These are phyloP conservation scores for Trichosporon sp. DNA, from an alignment of 1,284 basidiomycete species.

Conservation along the genomic window DNA sequence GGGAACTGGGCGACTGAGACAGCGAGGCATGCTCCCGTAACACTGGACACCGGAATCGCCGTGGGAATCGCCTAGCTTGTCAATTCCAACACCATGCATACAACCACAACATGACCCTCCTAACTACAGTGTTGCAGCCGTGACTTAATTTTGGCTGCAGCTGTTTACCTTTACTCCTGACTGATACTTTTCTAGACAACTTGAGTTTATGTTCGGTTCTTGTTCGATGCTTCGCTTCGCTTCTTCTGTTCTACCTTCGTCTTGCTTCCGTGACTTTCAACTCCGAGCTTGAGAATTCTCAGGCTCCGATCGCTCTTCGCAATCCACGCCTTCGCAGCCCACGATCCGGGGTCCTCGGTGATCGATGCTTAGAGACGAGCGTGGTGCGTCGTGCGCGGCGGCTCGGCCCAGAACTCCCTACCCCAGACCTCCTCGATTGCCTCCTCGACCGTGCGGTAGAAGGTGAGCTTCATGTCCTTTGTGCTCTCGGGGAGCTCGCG, in stretches of 20 bases:
- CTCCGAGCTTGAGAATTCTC: neutral
- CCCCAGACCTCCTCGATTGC: conserved; percentile 40
- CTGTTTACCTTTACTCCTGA: neutral
- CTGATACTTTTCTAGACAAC: neutral
- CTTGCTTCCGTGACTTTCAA: neutral
- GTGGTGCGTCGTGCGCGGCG: neutral
- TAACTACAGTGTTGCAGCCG: neutral
- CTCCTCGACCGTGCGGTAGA: conserved; percentile 30
- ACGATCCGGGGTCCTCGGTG: neutral
- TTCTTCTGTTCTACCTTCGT: neutral
- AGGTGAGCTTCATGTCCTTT: conserved; percentile 79
- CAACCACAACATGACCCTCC: neutral
- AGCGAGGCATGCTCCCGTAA: too few relatives aligned
- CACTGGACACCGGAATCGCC: neutral
- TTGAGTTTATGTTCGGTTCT: neutral
- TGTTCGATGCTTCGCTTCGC: neutral
- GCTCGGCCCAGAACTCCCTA: conserved; percentile 9
- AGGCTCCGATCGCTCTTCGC: neutral
- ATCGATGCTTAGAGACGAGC: conserved; percentile 4
- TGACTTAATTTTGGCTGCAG: neutral
- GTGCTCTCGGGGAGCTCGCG: conserved; percentile 87
- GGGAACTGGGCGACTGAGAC: neutral
- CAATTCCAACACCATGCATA: neutral
- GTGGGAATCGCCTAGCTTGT: neutral
- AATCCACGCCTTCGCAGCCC: neutral